Evolutionary conservation across 352 stramenopile genomes (phyloP), one percentile per base, ranked within the genome.

Genomic region (Halophytophthora batemanensis): DNA sequence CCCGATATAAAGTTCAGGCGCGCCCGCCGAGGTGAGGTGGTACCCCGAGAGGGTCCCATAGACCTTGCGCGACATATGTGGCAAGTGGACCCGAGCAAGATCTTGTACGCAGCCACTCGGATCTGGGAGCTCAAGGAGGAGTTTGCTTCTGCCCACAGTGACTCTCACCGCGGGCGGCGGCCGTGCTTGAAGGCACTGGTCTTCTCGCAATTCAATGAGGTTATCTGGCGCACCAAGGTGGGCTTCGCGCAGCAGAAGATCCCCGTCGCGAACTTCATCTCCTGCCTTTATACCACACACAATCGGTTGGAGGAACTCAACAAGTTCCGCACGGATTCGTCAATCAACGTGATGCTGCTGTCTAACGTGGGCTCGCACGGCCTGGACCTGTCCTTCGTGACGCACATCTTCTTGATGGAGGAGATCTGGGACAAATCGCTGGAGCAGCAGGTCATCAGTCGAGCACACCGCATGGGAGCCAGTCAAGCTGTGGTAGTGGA

Each of bases 321-420:
- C 2, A 45, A 47, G 25, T 91, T 91, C 34, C 56, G 61, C 21
- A 50, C 65, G 17, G 57, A 87, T 59, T 60, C 72, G 38, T 63
- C 74, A 36, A 61, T 84, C 18, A 95, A 95, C 37, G 81, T 98
- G 18, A 79, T 99, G 25, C 64, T 99, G 18, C 63, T 98, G 28
- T 87, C 76, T 0, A 94, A 97, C 39, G 83, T 98, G 47, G 96
- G 96, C 1, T 93, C 81, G 13, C 84, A 97, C 50, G 96, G 96
- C 14, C 77, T 99, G 35, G 93, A 98, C 51, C 64, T 99, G 14
- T 98, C 86, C 50, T 98, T 99, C 67, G 90, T 98, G 13, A 98
- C 95, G 18, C 93, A 98, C 67, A 96, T 99, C n/a, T 98, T 98
- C 56, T 59, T 98, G 22, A 80, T 98, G 52, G 94, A 98, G 29